Base-by-base conservation (phyloP, 1,139 yeast genomes). In the Taphrina confusa region DNA sequence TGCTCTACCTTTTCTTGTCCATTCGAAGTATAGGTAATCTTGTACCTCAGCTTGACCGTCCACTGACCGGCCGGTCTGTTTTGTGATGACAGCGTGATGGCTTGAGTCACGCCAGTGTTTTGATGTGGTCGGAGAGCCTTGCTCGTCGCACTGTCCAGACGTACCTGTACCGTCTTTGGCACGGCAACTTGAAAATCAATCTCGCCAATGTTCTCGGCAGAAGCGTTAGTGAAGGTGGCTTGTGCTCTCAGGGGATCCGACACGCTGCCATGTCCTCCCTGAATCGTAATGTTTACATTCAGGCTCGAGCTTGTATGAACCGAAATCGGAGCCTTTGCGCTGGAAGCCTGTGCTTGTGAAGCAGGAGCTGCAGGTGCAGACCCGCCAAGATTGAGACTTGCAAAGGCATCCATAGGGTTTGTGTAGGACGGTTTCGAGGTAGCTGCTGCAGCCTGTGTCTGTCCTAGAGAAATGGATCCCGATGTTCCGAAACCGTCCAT, bases 141-240 rank as follows among this genome's bases (percentile, higher is more conserved):
- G 42, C 82, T 80, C 6, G 89, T 79, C 68, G 89, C 95, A 0
- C 95, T 84, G 61, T 81, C 78, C 73, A 91, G 79, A 52, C 76
- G 77, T 66, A 91, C 77, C 62, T 78, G 80, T 69, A 87, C 82
- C 22, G 80, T 71, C 70, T 86, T 87, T 52, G 97, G 94, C 39
- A 87, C 95, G 0, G 97, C 97, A 60, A 89, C 74, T 70, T 86
- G 78, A 69, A 89, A 84, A 66, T 82, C 82, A 52, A 91, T 73
- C 63, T 80, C 78, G 58, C 77, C 74, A 60, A 82, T 77, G 16
- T 65, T 59, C 42, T 69, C 66, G 23, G 64, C 28, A 67, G 78
- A 78, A 62, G 76, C 76, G 67, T 74, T 74, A 68, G 81, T 83
- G 57, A 59, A 59, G 61, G 62, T 57, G 62, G 62, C 64, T 56